Percentiles rank a stretch among this genome's conserved stretches.
These are phyloP conservation scores for Achaetomiella virescens DNA, from an alignment of 495 filamentous ascomycete species.

Conservation along the genomic window DNA sequence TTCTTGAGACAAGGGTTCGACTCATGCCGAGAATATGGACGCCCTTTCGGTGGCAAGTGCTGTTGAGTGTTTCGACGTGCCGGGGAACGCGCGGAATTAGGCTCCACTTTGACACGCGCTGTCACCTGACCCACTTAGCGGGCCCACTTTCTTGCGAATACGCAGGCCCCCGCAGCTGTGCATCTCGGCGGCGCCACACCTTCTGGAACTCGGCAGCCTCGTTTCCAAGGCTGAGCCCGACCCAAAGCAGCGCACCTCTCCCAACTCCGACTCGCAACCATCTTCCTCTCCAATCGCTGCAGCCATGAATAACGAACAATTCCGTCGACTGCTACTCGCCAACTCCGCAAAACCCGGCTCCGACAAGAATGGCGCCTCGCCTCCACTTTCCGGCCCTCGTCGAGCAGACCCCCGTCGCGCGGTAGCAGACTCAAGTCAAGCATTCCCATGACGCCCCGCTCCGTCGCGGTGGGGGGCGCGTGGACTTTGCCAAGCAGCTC, in stretches of 20 bases:
- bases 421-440: constrained; percentile 61
- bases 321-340: constrained; percentile 73
- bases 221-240: background rate
- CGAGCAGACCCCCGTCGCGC: constrained; percentile 28
- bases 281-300: background rate
- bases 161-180: no score
- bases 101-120: background rate
- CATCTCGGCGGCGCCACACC: background rate
- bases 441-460: constrained; percentile 84
- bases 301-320: constrained; percentile 92
- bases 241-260: background rate
- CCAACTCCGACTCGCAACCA: background rate
- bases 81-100: constrained; percentile 3
- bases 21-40: background rate
- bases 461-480: constrained; percentile 42
- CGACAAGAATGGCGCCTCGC: constrained; percentile 35
- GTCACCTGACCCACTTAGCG: constrained; percentile 7
- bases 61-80: background rate
- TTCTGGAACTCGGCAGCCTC: background rate
- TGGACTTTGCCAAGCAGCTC: constrained; percentile 80
- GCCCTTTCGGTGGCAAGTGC: background rate
- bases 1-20: no score
- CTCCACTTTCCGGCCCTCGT: constrained; percentile 21
- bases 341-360: constrained; percentile 34
- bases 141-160: no score